Evolutionary conservation across 495 filamentous ascomycete species (phyloP), one percentile per base, ranked within the genome.

Genomic region (Aspergillus nidulans): DNA sequence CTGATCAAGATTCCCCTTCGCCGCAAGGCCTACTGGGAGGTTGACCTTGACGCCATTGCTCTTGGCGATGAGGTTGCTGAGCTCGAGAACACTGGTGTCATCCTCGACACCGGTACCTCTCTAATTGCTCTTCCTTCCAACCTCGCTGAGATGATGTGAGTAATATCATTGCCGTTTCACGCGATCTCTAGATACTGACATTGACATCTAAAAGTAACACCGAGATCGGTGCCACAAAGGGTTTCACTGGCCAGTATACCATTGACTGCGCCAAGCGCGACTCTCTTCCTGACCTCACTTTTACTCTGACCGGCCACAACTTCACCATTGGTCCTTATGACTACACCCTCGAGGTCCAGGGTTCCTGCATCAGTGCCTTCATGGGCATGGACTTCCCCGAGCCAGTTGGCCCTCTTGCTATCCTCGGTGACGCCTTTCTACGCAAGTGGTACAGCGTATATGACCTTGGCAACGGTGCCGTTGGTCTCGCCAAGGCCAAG

Each of bases 21-120:
- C 69, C 89, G 95, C 66, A 97, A 97, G 86, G 95, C 95, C 36
- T 99, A 99, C 81, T 99, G 95, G 95, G 95, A 99, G 80, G 92
- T 97, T 23, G 91, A 97, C 60, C 85, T 97, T 58, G 88, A 97
- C 64, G 78, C 89, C 42, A 92, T 99, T 74, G 82, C 85, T 44
- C 92, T 96, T 57, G 95, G 94, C 56, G 80, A 89, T 16, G 79
- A 83, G 54, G 82, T 81, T 58, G 94, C 94, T 57, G 87, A 94
- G 62, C 85, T 97, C 49, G 91, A 96, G 42, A 81, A 88, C 78
- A 96, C 91, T 42, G 95, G 95, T 76, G 87, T 90, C 60, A 97
- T 99, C 55, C 86, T 99, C 45, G 95, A 99, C 80, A 99, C 95
- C 54, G 95, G 95, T 60, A 99, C 95, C 69, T 99, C 95, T 34